Evolutionary conservation across 768 basidiomycete genomes (phyloP).

Genomic region (Boletus tomentosulus): DNA sequence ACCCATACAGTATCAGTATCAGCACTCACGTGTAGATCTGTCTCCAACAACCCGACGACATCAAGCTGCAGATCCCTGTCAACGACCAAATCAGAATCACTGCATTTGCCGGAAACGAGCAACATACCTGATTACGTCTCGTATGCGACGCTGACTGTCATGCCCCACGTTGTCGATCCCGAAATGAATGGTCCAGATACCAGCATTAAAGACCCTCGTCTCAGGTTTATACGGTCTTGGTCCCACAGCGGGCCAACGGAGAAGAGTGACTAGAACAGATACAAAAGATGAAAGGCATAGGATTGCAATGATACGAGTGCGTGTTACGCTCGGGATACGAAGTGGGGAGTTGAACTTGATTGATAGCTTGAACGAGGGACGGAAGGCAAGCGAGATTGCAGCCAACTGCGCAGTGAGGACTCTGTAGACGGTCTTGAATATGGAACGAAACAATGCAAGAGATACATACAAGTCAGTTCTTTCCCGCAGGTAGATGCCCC

Average conservation of each 20-base stretch:
- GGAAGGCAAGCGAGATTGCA: conserved; percentile 47
- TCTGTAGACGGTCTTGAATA: conserved; percentile 28
- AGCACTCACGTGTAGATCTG: conserved; percentile 71
- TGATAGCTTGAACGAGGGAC: conserved; percentile 29
- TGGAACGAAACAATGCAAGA: background rate
- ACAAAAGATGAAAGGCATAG: conserved; percentile 40
- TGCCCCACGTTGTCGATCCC: conserved; percentile 47
- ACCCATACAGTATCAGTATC: background rate
- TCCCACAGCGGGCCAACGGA: conserved; percentile 45
- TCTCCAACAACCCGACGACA: conserved; percentile 80
- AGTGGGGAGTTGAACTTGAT: background rate
- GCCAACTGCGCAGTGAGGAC: conserved; percentile 52
- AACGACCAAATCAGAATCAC: background rate
- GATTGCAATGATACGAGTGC: conserved; percentile 29
- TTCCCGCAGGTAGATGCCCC: conserved; percentile 70
- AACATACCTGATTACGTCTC: conserved; percentile 56
- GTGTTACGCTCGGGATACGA: conserved; percentile 17
- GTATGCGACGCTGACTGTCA: conserved; percentile 33
- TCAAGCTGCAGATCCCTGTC: conserved; percentile 78
- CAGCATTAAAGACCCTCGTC: conserved; percentile 68
- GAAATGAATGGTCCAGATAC: conserved; percentile 93
- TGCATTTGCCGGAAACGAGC: conserved; percentile 11
- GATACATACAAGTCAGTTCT: conserved; percentile 63
- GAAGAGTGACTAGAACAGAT: conserved; percentile 52
- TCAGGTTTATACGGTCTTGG: conserved; percentile 60